Conservation (phyloP, 2,329 filamentous ascomycete species). For the Aspergillus niger region DNA sequence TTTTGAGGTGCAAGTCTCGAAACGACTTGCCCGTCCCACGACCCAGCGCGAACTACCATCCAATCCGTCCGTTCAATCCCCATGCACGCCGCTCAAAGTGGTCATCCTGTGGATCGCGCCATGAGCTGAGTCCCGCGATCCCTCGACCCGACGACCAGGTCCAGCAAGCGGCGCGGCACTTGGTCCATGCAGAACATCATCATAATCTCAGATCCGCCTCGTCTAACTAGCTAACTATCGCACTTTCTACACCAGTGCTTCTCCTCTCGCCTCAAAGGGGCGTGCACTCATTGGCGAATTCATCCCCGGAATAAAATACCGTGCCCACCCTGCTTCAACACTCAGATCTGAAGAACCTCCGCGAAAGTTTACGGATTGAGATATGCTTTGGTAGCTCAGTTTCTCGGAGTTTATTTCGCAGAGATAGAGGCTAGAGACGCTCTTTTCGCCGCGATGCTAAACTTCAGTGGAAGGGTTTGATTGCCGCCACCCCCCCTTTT, state of each 20-base stretch:
- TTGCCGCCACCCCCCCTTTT: not conserved
- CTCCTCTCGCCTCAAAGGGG: not conserved
- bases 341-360: not conserved
- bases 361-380: not conserved
- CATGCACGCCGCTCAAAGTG: slow-evolving; percentile 7
- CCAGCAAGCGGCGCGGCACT: not conserved
- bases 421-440: not conserved
- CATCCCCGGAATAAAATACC: not conserved
- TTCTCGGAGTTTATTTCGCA: not conserved
- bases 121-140: slow-evolving; percentile 1
- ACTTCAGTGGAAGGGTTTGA: not conserved
- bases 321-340: not conserved
- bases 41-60: not conserved
- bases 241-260: not conserved
- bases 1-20: not conserved
- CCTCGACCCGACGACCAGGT: slow-evolving; percentile 6
- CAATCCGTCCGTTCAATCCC: not conserved
- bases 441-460: not conserved
- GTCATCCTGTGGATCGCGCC: slow-evolving; percentile 5
- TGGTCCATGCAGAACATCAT: not conserved
- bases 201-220: slow-evolving; percentile 3
- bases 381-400: not conserved
- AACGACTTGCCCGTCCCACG: not conserved
- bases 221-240: not conserved
- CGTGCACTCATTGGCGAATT: not conserved